Percentiles rank a stretch among this genome's conserved stretches.
These are phyloP conservation scores for Elsinoe fawcettii DNA, from an alignment of 2,329 filamentous ascomycete genomes.

Conservation along the genomic window DNA sequence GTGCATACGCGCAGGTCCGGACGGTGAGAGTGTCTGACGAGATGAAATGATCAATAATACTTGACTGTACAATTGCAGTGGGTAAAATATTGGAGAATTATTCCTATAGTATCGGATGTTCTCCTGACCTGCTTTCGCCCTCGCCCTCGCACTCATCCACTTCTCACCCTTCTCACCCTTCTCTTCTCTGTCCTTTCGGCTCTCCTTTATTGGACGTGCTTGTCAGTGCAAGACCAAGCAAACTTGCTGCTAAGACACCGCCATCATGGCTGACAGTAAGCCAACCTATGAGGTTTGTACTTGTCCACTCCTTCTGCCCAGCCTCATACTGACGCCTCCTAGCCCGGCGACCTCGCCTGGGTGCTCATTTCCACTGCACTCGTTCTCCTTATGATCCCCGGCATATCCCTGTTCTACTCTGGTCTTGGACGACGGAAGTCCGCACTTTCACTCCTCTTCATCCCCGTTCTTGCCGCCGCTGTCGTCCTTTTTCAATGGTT, in stretches of 20 bases:
- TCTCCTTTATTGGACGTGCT: too few relatives aligned
- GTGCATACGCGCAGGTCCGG: background rate
- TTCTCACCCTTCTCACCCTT: too few relatives aligned
- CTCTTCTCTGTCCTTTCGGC: constrained; percentile 18
- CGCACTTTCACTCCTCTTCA: constrained; percentile 93
- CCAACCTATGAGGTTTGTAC: constrained; percentile 40
- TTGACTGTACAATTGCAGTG: background rate
- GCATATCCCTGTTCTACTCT: constrained; percentile 95
- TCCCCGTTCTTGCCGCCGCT: constrained; percentile 86
- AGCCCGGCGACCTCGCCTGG: constrained; percentile 85
- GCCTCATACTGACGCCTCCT: constrained; percentile 86
- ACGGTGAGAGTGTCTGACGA: background rate
- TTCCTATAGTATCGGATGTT: background rate
- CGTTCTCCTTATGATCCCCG: constrained; percentile 93
- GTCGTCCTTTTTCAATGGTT: constrained; percentile 98
- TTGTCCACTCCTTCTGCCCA: constrained; percentile 45
- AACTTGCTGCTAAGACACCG: constrained; percentile 43
- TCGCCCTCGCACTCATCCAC: constrained; percentile 20
- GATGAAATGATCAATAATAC: background rate
- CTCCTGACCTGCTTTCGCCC: background rate
- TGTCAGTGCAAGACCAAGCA: too few relatives aligned
- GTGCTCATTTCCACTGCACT: constrained; percentile 85
- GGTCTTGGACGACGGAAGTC: constrained; percentile 97
- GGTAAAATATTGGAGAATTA: background rate
- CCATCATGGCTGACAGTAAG: constrained; percentile 48